These are phyloP conservation scores for Jatropha podagrica DNA, from an alignment of 441 rosid genomes.

Conservation along the genomic window DNA sequence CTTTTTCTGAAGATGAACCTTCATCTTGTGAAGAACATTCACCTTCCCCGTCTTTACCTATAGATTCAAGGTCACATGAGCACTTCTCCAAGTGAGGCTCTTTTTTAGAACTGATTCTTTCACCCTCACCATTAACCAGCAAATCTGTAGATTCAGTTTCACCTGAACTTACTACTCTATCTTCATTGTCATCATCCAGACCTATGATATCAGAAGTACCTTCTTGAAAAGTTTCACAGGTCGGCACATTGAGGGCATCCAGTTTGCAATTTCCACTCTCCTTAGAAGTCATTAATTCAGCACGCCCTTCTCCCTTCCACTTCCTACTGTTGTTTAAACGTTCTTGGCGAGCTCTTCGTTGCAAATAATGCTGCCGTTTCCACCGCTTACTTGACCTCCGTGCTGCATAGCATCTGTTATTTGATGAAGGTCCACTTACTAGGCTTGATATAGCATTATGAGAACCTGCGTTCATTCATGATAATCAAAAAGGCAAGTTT, in stretches of 20 bases:
- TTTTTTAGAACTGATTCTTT: constrained; percentile 35
- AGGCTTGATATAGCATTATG: constrained; percentile 43
- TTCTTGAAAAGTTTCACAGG: constrained; percentile 32
- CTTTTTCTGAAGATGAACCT: constrained; percentile 43
- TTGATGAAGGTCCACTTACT: constrained; percentile 47
- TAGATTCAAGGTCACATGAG: constrained; percentile 28
- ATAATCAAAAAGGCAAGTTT: constrained; percentile 18
- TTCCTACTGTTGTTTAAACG: constrained; percentile 86
- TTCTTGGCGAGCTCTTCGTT: constrained; percentile 89
- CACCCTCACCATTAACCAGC: constrained; percentile 41
- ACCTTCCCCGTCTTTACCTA: constrained; percentile 33
- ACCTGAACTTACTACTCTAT: constrained; percentile 31
- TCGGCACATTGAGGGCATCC: constrained; percentile 24
- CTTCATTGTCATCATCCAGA: constrained; percentile 38
- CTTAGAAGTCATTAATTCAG: constrained; percentile 37
- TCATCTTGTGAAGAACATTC: constrained; percentile 40
- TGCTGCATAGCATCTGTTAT: constrained; percentile 56
- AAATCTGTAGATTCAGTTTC: constrained; percentile 42
- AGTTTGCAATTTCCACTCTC: constrained; percentile 35
- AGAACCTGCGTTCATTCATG: constrained; percentile 43
- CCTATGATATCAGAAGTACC: constrained; percentile 36
- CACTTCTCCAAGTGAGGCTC: constrained; percentile 32
- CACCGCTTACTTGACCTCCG: constrained; percentile 78
- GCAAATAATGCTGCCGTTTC: constrained; percentile 80
- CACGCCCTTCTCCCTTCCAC: constrained; percentile 80